These are phyloP conservation scores for Thinopyrum obtusiflorum DNA, from an alignment of 202 grass and related monocot genomes.

Conservation along the genomic window DNA sequence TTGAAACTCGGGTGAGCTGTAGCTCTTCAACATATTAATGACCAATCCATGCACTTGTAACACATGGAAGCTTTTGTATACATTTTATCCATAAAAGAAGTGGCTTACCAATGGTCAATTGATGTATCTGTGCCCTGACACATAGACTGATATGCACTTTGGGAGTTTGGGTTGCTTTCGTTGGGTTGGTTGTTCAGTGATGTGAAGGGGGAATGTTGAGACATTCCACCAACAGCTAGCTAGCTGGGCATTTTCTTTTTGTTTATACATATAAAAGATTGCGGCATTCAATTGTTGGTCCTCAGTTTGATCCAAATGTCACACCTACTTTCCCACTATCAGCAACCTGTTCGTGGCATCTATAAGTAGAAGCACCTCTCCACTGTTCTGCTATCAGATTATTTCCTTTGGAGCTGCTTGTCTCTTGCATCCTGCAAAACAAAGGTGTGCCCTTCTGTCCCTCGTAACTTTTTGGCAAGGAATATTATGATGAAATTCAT, in stretches of 20 bases:
- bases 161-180: conserved; percentile 19
- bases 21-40: conserved; percentile 22
- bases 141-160: conserved; percentile 22
- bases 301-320: conserved; percentile 25
- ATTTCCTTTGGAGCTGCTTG: conserved; percentile 20
- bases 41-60: background rate
- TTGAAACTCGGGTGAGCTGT: conserved; percentile 4
- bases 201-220: conserved; percentile 35
- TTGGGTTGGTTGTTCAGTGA: conserved; percentile 31
- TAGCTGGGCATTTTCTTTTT: background rate
- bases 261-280: conserved; percentile 10
- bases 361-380: conserved; percentile 39
- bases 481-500: background rate
- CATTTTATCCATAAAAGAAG: conserved; percentile 15
- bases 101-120: background rate
- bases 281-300: conserved; percentile 14
- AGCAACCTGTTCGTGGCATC: conserved; percentile 21
- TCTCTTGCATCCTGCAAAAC: conserved; percentile 23
- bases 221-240: conserved; percentile 32
- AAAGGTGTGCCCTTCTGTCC: conserved; percentile 8
- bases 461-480: background rate
- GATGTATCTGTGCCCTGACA: background rate
- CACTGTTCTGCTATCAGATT: conserved; percentile 20
- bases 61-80: background rate
- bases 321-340: conserved; percentile 40